Percentiles rank a stretch among this genome's conserved stretches.
Evolutionary conservation across 2,329 filamentous ascomycete genomes (phyloP).

Genomic region (Neopestalotiopsis rosae): DNA sequence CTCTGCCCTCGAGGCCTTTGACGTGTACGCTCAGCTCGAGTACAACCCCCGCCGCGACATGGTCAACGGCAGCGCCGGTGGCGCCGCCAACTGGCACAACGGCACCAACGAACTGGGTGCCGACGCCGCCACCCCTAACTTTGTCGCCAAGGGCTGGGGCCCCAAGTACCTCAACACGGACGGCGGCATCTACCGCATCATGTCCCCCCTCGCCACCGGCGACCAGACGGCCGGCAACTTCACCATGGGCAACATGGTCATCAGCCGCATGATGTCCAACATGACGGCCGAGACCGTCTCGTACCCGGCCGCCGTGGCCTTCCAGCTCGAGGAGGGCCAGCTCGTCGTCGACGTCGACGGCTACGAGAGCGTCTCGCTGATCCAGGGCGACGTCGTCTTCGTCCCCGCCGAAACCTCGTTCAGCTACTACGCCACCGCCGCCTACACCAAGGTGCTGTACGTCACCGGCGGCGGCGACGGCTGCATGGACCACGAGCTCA

Average conservation of each 20-base stretch:
- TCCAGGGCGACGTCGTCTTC: conserved; percentile 34
- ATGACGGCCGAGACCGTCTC: conserved; percentile 21
- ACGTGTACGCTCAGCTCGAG: conserved; percentile 48
- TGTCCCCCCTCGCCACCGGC: conserved; percentile 48
- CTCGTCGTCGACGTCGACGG: conserved; percentile 28
- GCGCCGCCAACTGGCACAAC: conserved; percentile 43
- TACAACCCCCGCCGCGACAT: conserved; percentile 46
- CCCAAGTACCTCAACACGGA: conserved; percentile 48
- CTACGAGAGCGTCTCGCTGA: conserved; percentile 27
- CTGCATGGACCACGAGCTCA: conserved; percentile 28
- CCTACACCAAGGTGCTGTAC: conserved; percentile 34
- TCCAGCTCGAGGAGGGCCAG: conserved; percentile 34
- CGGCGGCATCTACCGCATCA: conserved; percentile 44
- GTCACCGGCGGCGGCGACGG: conserved; percentile 31
- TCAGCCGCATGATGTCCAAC: conserved; percentile 14
- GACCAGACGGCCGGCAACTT: conserved; percentile 38
- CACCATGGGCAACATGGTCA: conserved; percentile 10
- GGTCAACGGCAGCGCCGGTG: conserved; percentile 44
- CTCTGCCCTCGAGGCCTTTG: conserved; percentile 42
- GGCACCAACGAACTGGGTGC: conserved; percentile 39
- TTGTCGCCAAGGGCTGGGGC: conserved; percentile 50
- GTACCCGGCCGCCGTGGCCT: conserved; percentile 22
- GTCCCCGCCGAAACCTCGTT: conserved; percentile 28
- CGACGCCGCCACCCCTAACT: conserved; percentile 42
- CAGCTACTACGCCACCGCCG: conserved; percentile 29